Percentiles rank a stretch among this genome's conserved stretches.
phyloP scores from a whole-genome alignment of 441 rosid genomes.

The Aleurites moluccanus region DNA sequence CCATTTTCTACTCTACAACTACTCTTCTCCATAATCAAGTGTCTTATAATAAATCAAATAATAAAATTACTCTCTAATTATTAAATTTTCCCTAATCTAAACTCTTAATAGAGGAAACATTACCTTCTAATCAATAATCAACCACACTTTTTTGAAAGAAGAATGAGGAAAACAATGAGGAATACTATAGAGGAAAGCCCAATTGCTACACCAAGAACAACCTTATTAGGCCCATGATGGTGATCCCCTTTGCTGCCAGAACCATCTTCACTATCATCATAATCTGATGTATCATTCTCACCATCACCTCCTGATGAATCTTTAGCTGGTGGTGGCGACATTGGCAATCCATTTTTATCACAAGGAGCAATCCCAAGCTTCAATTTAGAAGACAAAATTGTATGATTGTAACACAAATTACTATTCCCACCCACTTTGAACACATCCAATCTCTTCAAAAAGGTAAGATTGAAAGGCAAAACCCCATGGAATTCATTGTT shows the following conservation, averaged over 20 bases:
- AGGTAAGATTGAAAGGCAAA: conserved; percentile 75
- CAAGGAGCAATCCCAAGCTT: conserved; percentile 81
- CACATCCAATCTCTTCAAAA: conserved; percentile 59
- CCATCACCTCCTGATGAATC: conserved; percentile 36
- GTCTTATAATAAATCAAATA: conserved; percentile 33
- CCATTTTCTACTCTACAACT: conserved; percentile 24
- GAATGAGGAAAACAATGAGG: conserved; percentile 80
- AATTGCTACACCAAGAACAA: conserved; percentile 86
- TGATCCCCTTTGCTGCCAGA: conserved; percentile 37
- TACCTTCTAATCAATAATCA: conserved; percentile 30
- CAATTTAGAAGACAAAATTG: conserved; percentile 61
- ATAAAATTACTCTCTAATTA: conserved; percentile 29
- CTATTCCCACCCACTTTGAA: conserved; percentile 71
- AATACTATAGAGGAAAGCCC: conserved; percentile 81
- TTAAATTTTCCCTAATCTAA: conserved; percentile 32
- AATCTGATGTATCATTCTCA: conserved; percentile 52
- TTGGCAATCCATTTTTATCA: conserved; percentile 85
- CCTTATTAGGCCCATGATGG: conserved; percentile 86
- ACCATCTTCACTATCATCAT: conserved; percentile 39
- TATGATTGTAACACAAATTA: conserved; percentile 78
- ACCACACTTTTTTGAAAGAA: conserved; percentile 82
- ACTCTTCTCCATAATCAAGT: conserved; percentile 22
- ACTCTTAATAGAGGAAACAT: conserved; percentile 19
- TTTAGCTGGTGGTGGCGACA: conserved; percentile 80
- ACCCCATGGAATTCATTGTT: conserved; percentile 73